Evolutionary conservation across 371 early-diverging fungal genomes (phyloP), one percentile per base, ranked within the genome.

Genomic region (Chytridium lagenaria): DNA sequence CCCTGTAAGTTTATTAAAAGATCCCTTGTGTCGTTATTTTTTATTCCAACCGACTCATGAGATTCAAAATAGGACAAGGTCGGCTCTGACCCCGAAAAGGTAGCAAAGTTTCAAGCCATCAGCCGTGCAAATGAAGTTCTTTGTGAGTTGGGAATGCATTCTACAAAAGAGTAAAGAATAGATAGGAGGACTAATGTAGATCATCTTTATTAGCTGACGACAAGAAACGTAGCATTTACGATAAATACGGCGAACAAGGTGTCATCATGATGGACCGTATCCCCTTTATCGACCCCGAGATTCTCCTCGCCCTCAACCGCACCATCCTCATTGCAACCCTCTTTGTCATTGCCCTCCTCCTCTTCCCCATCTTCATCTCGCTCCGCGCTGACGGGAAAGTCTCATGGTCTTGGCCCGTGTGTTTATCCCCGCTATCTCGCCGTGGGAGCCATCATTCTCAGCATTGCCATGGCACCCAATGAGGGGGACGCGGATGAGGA

Each of bases 391-490:
- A 97, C 78, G 83, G 78, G 15, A 82, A 80, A 44, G 84, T 88
- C 15, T 50, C 67, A 37, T 95, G 94, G 94, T 80, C 83, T 3
- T 95, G 90, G 84, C 71, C 79, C 5, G 84, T 88, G 0, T 94
- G 0, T 94, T 93, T 82, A 87, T 86, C 44, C 97, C 97, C 2
- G 81, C 94, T 31, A 95, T 93, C 91, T 84, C 92, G n/a, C n/a
- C n/a, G n/a, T n/a, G n/a, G n/a, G n/a, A 28, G 78, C 90, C 31
- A 87, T 93, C 72, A 70, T 77, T 0, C 49, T 88, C 28, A 69
- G 85, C 5, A 26, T 87, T 10, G 65, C 72, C 40, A 16, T 71
- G 38, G 63, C 67, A n/a, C 51, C 57, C 16, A 12, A 34, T n/a
- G 38, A 65, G 7, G 31, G 50, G 3, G 69, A 49, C n/a, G 26